Conservation (phyloP, 2,329 filamentous ascomycete genomes). For the Cladophialophora immunda region DNA sequence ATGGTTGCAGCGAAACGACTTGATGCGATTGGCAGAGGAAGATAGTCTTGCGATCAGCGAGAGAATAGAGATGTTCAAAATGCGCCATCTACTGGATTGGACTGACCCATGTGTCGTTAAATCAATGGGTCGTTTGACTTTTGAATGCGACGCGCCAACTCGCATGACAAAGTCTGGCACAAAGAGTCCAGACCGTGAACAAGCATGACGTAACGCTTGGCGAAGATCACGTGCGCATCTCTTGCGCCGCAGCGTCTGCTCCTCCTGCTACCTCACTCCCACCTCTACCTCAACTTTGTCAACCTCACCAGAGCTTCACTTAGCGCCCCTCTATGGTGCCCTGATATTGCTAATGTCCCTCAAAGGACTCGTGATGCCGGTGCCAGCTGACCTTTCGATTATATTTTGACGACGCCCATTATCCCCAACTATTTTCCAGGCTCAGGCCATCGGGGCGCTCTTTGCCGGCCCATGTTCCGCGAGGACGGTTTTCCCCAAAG, state of each 20-base stretch:
- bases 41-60: conserved; percentile 5
- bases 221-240: not conserved
- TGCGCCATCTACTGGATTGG: conserved; percentile 6
- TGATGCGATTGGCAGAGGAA: not conserved
- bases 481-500: not conserved
- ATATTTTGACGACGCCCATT: not conserved
- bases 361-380: no score
- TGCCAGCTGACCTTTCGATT: no score
- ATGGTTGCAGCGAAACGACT: conserved; percentile 45
- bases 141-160: conserved; percentile 7
- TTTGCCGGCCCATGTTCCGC: not conserved
- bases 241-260: not conserved
- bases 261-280: no score
- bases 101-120: not conserved
- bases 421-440: not conserved
- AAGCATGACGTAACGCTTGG: not conserved
- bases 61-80: not conserved
- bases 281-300: not conserved
- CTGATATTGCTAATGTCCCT: no score
- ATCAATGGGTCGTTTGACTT: conserved; percentile 1
- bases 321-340: not conserved
- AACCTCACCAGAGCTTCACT: not conserved
- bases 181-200: not conserved
- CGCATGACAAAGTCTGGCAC: not conserved
- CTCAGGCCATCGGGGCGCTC: not conserved